A percentile compares a stretch with the other conserved stretches of the same genome.
Conservation (phyloP, 768 basidiomycete species). For the Mycena amicta region DNA sequence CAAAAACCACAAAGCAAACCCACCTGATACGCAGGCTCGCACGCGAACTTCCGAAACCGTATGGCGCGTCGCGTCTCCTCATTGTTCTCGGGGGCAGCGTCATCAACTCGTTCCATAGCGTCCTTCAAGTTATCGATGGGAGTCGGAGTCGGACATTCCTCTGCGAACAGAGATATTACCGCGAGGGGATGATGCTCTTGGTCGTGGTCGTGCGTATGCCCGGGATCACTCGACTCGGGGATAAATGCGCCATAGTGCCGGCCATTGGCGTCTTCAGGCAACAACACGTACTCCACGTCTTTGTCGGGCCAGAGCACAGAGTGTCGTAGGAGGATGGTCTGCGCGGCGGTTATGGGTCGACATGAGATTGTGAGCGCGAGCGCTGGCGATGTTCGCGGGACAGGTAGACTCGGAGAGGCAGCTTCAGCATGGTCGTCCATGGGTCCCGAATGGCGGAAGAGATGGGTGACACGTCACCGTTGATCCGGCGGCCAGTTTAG, state of each 20-base stretch:
- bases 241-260: constrained; percentile 62
- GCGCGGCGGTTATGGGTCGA: constrained; percentile 37
- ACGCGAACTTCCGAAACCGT: constrained; percentile 67
- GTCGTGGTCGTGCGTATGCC: constrained; percentile 20
- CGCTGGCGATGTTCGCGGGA: no score
- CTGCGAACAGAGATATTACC: constrained; percentile 60
- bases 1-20: not conserved
- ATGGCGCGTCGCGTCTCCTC: constrained; percentile 26
- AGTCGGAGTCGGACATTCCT: constrained; percentile 36
- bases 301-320: constrained; percentile 60
- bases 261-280: constrained; percentile 54
- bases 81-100: not conserved
- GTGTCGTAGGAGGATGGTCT: constrained; percentile 56
- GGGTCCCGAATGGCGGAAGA: no score
- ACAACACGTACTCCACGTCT: constrained; percentile 48
- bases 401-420: no score
- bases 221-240: not conserved
- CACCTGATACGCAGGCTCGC: constrained; percentile 44
- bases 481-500: no score
- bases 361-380: no score
- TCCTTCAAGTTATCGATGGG: constrained; percentile 36
- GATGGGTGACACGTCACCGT: no score
- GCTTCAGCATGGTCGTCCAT: no score
- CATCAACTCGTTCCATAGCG: not conserved
- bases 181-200: constrained; percentile 50